Percentiles rank a stretch among this genome's conserved stretches.
phyloP scores from a whole-genome alignment of 2,329 filamentous ascomycete species.

The Exophiala bonariae region DNA sequence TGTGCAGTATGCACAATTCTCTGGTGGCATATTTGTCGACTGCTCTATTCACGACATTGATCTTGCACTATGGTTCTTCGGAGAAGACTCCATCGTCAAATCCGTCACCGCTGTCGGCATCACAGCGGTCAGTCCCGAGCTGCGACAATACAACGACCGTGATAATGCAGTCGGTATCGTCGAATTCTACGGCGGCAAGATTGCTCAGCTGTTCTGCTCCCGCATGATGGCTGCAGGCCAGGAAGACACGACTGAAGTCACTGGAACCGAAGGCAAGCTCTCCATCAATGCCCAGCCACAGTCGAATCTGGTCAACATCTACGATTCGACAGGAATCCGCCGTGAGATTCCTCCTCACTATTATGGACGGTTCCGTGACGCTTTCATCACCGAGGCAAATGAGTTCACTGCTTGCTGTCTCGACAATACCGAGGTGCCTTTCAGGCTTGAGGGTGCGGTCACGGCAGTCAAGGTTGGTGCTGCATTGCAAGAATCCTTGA shows the following conservation, averaged over 20 bases:
- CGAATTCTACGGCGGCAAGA: slow-evolving; percentile 64
- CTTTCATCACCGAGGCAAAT: slow-evolving; percentile 64
- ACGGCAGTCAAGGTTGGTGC: slow-evolving; percentile 59
- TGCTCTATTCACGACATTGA: slow-evolving; percentile 72
- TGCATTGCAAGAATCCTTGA: slow-evolving; percentile 59
- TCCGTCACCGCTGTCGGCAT: slow-evolving; percentile 58
- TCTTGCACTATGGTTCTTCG: slow-evolving; percentile 65
- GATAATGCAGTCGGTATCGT: slow-evolving; percentile 66
- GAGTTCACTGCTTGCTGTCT: slow-evolving; percentile 63
- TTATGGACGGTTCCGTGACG: slow-evolving; percentile 62
- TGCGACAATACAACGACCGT: slow-evolving; percentile 58
- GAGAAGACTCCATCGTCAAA: slow-evolving; percentile 55
- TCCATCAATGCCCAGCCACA: slow-evolving; percentile 60
- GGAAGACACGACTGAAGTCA: slow-evolving; percentile 65
- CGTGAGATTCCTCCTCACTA: slow-evolving; percentile 63
- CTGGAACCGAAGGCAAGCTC: slow-evolving; percentile 66
- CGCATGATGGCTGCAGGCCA: slow-evolving; percentile 70
- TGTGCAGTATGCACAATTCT: slow-evolving; percentile 65
- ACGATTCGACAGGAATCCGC: slow-evolving; percentile 54
- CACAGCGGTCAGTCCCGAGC: slow-evolving; percentile 59
- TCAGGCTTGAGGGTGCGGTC: slow-evolving; percentile 59
- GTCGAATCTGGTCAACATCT: slow-evolving; percentile 56
- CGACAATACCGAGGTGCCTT: slow-evolving; percentile 55
- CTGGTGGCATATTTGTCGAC: slow-evolving; percentile 70
- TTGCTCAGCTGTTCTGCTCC: slow-evolving; percentile 64